phyloP scores from a whole-genome alignment of 306 rosid species.

The Quercus engelmannii region DNA sequence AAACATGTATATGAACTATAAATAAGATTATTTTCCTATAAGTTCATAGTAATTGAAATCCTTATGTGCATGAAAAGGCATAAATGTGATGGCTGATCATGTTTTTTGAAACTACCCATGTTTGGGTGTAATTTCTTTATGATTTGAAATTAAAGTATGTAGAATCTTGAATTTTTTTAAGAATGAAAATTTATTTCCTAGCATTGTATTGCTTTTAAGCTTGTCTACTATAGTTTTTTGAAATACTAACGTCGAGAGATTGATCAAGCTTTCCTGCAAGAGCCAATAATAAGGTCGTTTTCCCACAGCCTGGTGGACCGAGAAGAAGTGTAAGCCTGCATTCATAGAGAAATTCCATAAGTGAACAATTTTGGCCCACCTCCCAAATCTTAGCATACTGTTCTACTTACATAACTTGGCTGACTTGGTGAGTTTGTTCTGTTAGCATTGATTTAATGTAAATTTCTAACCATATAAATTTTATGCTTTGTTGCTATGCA shows the following conservation, averaged over 20 bases:
- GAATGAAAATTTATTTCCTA: not conserved
- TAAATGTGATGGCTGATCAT: not conserved
- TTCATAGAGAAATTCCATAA: slow-evolving; percentile 25
- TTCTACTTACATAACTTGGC: not conserved
- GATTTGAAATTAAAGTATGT: slow-evolving; percentile 2
- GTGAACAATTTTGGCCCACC: slow-evolving; percentile 14
- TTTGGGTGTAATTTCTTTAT: not conserved
- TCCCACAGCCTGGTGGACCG: slow-evolving; percentile 60
- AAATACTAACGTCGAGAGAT: slow-evolving; percentile 44
- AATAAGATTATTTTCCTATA: slow-evolving; percentile 6
- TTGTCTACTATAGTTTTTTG: not conserved
- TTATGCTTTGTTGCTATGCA: not conserved
- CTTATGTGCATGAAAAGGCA: not conserved
- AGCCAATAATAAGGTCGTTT: slow-evolving; percentile 50
- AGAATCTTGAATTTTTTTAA: not conserved
- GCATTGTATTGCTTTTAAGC: not conserved
- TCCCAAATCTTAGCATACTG: not conserved
- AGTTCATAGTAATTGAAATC: not conserved
- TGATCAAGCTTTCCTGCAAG: slow-evolving; percentile 53
- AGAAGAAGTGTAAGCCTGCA: slow-evolving; percentile 66
- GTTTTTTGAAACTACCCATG: slow-evolving; percentile 6
- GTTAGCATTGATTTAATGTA: not conserved
- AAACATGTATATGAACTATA: not conserved
- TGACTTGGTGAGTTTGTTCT: not conserved
- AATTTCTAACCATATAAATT: not conserved